A percentile compares a stretch with the other conserved stretches of the same genome.
Conservation (phyloP, 2,329 filamentous ascomycete genomes). For the Drechslerella coelobrocha region DNA sequence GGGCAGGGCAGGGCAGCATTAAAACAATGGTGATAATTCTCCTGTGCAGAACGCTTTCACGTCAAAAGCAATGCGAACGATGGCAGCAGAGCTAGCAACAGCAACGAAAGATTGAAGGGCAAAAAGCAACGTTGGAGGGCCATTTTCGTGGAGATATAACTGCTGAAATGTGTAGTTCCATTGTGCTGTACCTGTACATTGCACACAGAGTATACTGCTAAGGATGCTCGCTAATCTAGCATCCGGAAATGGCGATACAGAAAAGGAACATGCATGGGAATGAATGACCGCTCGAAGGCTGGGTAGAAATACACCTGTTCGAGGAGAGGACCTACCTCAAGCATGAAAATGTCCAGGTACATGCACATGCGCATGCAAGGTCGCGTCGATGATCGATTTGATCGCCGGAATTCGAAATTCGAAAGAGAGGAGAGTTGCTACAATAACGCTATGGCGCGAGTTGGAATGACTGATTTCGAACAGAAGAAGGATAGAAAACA, state of each 20-base stretch:
- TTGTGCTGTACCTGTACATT: too few relatives aligned
- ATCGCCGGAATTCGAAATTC: neutral
- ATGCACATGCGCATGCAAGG: neutral
- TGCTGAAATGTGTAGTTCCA: too few relatives aligned
- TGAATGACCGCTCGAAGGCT: neutral
- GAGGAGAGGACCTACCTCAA: neutral
- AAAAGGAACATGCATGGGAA: neutral
- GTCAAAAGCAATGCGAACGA: conserved; percentile 1
- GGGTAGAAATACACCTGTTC: neutral
- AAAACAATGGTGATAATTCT: conserved; percentile 4
- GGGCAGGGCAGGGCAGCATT: neutral
- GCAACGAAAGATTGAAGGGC: neutral
- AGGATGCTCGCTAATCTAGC: too few relatives aligned
- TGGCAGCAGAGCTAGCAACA: too few relatives aligned
- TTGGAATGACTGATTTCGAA: neutral
- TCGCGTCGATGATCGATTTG: neutral
- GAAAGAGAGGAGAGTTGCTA: neutral
- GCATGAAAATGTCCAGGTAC: neutral
- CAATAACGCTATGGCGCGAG: neutral
- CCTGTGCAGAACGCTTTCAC: neutral
- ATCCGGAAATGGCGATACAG: too few relatives aligned
- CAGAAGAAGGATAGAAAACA: neutral
- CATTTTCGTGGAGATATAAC: too few relatives aligned
- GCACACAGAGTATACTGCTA: too few relatives aligned
- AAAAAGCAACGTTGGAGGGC: neutral